Evolutionary conservation across 305 asterid genomes (phyloP).

Genomic region (Fraxinus baroniana): DNA sequence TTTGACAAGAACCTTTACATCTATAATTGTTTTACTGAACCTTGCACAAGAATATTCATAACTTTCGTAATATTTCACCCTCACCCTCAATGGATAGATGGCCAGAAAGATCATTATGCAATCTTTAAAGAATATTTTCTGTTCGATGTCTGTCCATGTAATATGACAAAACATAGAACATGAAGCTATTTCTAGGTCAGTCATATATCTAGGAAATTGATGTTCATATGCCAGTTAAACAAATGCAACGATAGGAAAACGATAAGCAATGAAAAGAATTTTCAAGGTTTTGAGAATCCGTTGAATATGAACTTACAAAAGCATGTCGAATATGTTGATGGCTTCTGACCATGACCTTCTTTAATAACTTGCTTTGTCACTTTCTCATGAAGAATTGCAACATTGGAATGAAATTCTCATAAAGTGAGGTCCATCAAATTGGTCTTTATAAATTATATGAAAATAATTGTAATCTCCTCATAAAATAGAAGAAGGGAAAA

Average conservation of each 20-base stretch:
- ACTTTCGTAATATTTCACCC: background rate
- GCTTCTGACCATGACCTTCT: conserved; percentile 93
- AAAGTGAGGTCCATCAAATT: too few species aligned
- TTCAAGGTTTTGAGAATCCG: conserved; percentile 5
- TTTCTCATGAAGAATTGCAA: conserved; percentile 83
- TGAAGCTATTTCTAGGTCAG: too few species aligned
- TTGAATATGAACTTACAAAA: conserved; percentile 56
- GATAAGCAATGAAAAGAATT: background rate
- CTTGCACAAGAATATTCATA: background rate
- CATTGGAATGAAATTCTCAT: conserved; percentile 65
- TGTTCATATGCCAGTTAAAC: too few species aligned
- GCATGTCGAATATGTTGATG: conserved; percentile 95
- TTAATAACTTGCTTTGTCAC: conserved; percentile 79
- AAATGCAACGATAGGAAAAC: background rate
- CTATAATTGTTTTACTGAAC: background rate
- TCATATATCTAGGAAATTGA: too few species aligned
- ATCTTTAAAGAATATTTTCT: background rate
- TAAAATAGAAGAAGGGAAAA: background rate
- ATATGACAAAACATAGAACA: too few species aligned
- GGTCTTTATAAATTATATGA: too few species aligned
- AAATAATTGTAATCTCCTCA: too few species aligned
- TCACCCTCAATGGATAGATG: background rate
- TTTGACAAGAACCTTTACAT: background rate
- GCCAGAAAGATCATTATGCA: background rate
- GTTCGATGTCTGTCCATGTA: background rate